A percentile compares a stretch with the other conserved stretches of the same genome.
phyloP scores from a whole-genome alignment of 495 filamentous ascomycete genomes.

The Opeltia flavorubescens region DNA sequence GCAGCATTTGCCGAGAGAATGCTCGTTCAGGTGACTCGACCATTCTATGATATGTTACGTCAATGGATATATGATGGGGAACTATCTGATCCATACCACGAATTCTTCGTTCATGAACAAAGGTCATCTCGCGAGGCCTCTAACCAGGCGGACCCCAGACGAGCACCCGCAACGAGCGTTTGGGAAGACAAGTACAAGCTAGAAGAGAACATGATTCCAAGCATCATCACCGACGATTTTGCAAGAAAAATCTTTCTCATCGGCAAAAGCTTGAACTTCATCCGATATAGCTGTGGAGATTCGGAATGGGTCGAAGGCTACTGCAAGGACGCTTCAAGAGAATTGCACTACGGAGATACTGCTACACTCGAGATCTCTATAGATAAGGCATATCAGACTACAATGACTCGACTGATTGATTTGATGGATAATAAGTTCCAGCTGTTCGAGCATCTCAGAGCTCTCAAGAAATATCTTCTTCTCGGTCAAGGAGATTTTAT shows the following conservation, averaged over 20 bases:
- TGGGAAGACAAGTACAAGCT: constrained; percentile 98
- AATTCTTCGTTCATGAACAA: constrained; percentile 90
- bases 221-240: constrained; percentile 82
- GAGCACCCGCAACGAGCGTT: constrained; percentile 70
- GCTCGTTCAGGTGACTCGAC: constrained; percentile 77
- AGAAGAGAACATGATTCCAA: constrained; percentile 72
- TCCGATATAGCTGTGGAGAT: constrained; percentile 86
- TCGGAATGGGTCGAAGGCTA: constrained; percentile 92
- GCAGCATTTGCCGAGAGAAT: constrained; percentile 88
- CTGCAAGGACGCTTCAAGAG: constrained; percentile 85
- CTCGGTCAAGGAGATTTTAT: constrained; percentile 97
- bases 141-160: constrained; percentile 33
- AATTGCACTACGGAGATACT: constrained; percentile 87
- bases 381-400: constrained; percentile 92
- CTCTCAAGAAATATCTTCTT: constrained; percentile 87
- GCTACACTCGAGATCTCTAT: constrained; percentile 83
- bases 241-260: constrained; percentile 93
- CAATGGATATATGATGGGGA: constrained; percentile 99
- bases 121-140: constrained; percentile 23
- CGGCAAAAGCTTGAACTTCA: constrained; percentile 96
- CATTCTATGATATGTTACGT: constrained; percentile 92
- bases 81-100: constrained; percentile 83
- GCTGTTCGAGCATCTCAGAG: constrained; percentile 80
- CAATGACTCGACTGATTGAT: constrained; percentile 87
- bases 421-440: constrained; percentile 91